These are phyloP conservation scores for Microsporum canis DNA, from an alignment of 2,329 filamentous ascomycete genomes.

Conservation along the genomic window DNA sequence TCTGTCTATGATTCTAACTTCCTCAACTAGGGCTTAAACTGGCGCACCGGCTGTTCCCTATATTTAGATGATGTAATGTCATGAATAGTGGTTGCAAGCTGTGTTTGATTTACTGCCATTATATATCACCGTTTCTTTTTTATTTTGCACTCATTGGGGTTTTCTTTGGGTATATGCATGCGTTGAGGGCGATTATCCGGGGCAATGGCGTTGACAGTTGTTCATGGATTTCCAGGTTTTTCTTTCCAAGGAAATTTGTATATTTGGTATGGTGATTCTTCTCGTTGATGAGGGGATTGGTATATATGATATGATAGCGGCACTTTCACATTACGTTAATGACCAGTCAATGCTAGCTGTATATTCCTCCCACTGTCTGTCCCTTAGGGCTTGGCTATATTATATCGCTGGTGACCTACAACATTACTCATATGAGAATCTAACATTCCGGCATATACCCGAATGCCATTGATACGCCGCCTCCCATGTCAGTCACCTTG, in stretches of 20 bases:
- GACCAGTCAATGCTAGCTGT: not conserved
- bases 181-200: not conserved
- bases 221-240: not conserved
- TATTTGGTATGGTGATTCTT: not conserved
- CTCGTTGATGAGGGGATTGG: not conserved
- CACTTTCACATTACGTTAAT: not conserved
- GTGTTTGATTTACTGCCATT: not conserved
- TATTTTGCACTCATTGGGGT: not conserved
- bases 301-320: not conserved
- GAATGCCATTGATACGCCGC: not conserved
- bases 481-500: not conserved
- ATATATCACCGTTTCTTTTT: not conserved
- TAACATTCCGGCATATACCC: not conserved
- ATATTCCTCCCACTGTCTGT: not conserved
- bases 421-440: not conserved
- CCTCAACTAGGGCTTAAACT: constrained; percentile 12
- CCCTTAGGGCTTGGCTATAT: not conserved
- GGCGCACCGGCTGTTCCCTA: constrained; percentile 10
- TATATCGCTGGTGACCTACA: not conserved
- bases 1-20: not conserved
- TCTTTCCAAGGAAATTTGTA: not conserved
- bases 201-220: not conserved
- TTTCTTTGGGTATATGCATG: not conserved
- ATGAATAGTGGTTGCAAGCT: not conserved
- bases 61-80: constrained; percentile 5